Conservation (phyloP, 805 yeast species). For the Zygotorulaspora florentina region DNA sequence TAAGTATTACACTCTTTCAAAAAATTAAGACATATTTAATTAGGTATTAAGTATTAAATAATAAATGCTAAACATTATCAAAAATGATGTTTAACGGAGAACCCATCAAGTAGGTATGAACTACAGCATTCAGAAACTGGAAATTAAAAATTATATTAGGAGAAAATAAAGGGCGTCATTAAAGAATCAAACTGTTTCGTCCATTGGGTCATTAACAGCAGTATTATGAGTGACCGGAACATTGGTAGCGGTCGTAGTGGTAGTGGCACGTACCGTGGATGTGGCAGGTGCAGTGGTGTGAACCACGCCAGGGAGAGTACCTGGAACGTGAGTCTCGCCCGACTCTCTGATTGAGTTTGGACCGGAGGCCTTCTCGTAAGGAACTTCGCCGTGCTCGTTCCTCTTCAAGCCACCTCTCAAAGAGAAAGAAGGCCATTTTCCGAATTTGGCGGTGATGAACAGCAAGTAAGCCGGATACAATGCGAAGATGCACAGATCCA, state of each 20-base stretch:
- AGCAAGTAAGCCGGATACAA: conserved; percentile 38
- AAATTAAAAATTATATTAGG: not conserved
- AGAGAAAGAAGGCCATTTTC: conserved; percentile 14
- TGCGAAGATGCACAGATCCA: conserved; percentile 44
- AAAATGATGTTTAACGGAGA: not conserved
- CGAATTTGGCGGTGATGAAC: conserved; percentile 14
- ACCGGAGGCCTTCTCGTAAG: conserved; percentile 17
- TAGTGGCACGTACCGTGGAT: conserved; percentile 2
- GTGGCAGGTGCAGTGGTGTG: conserved; percentile 1
- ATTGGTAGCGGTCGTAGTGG: not conserved
- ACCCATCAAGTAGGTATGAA: too few species aligned
- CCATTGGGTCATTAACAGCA: not conserved
- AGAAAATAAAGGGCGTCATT: not conserved
- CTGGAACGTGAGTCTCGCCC: conserved; percentile 36
- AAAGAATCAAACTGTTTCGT: not conserved
- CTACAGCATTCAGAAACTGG: not conserved
- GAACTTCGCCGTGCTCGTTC: conserved; percentile 9
- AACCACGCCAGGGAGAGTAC: conserved; percentile 1
- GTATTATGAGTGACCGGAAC: not conserved
- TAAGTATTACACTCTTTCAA: not conserved
- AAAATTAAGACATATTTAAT: not conserved
- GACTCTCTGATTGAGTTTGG: conserved; percentile 31
- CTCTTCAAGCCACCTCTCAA: conserved; percentile 12
- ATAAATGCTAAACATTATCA: conserved; percentile 1
- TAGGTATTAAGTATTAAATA: not conserved